Base-by-base conservation (phyloP, 768 basidiomycete species). In the Pulveroboletus frians region DNA sequence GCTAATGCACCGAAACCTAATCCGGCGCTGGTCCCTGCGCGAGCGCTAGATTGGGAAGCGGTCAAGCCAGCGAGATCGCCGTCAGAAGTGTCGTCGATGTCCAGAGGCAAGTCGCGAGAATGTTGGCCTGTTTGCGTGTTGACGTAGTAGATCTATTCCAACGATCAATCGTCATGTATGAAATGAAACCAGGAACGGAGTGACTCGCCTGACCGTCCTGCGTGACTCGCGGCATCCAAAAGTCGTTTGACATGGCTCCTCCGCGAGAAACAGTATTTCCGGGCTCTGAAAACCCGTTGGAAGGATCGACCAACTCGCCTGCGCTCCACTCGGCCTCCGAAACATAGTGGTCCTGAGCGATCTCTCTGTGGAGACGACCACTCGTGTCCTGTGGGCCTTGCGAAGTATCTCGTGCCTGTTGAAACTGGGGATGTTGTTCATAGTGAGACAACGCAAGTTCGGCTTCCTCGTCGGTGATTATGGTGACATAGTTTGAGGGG, bases 401-500 rank as follows among this genome's bases (percentile, higher is more conserved):
- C 14, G 44, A 31, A 9, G 42, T 13, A 26, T 58, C 53, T n/a
- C 35, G 51, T 15, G 26, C 32, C 29, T 61, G 65, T 34, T 51
- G 54, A 3, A 37, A 10, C 21, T 54, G 55, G 1, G 9, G 30
- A 42, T 48, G 62, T 38, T 51, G 54, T 34, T 54, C 58, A 29
- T 49, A 54, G 30, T 49, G 56, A 9, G 79, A 71, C 54, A 86
- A 76, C 10, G 76, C 80, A 20, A 76, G 66, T 51, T 90, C 91
- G 3, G 84, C 88, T 61, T 91, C 89, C 60, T 88, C 84, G 53
- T 90, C 88, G 21, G 81, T 77, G 48, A 97, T 82, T 39, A 80
- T 64, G 40, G 75, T 71, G 39, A 96, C 93, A 72, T 96, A 98
- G 72, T 98, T 99, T 57, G 88, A 91, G 18, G 95, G 95, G 69